A percentile compares a stretch with the other conserved stretches of the same genome.
These are phyloP conservation scores for Colletotrichum sp. DNA, from an alignment of 2,329 filamentous ascomycete species.

Conservation along the genomic window DNA sequence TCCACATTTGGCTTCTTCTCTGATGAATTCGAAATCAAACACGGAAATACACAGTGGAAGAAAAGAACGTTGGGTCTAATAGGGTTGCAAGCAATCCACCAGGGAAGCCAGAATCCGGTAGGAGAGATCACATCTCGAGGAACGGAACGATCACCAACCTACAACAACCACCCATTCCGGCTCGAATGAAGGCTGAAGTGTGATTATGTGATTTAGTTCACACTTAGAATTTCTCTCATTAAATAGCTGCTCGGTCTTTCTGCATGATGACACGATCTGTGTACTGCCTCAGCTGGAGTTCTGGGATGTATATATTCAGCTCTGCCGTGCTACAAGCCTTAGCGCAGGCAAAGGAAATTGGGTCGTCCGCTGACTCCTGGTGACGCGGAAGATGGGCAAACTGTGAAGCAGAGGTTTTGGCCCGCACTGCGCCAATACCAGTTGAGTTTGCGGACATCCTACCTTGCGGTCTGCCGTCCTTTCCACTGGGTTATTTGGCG, in stretches of 20 bases:
- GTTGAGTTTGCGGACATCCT: not conserved
- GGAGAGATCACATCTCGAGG: not conserved
- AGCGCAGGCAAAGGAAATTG: accelerated
- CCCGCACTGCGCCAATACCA: not conserved
- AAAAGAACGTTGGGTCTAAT: accelerated
- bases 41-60: not conserved
- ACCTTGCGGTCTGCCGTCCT: accelerated
- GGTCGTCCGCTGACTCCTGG: too few species aligned
- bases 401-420: not conserved
- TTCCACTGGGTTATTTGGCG: not conserved
- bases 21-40: not conserved
- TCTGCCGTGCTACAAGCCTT: not conserved
- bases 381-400: not conserved
- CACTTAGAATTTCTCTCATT: too few species aligned
- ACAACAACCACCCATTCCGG: too few species aligned
- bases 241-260: accelerated
- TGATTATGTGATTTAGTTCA: too few species aligned
- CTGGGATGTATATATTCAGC: not conserved
- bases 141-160: too few species aligned
- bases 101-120: accelerated
- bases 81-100: accelerated
- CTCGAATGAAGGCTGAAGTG: too few species aligned
- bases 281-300: too few species aligned
- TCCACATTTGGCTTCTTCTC: not conserved
- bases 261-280: too few species aligned